Evolutionary conservation across 1,284 basidiomycete genomes (phyloP), one percentile per base, ranked within the genome.

Genomic region (Irpex sp.): DNA sequence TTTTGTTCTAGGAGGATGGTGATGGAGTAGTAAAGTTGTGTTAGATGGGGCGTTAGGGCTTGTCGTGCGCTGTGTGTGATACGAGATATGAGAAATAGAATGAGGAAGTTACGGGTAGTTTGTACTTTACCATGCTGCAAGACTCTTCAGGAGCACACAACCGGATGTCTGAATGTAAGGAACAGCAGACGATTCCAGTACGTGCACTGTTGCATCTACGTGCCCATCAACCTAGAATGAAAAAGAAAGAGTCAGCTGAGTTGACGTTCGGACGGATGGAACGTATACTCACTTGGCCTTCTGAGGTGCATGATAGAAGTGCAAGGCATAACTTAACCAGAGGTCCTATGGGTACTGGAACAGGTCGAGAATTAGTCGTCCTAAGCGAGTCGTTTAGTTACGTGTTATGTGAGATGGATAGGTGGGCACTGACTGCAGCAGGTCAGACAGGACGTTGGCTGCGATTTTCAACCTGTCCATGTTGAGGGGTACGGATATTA

Each of bases 331-430:
- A 78, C 53, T 77, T 74, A n/a, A 80, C 74, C 16, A 90, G 65
- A 42, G 76, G 67, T 5, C 91, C 91, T 12, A 93, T 69, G 0
- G 94, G 91, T 2, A 96, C 70, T 52, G 84, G 80, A 1, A 96
- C 87, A 7, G 91, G 84, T 16, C 92, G 83, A 51, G 79, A 74
- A 2, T 81, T 83, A 0, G 82, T 75, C 12, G 83, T 78, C 56
- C 90, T 91, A 16, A 37, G 28, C 28, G 2, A 7, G 1, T 33
- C 28, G 28, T 33, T 33, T 33, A 33, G 28, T 33, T 33, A 7
- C 6, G 7, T 7, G 28, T 33, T 7, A 33, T 33, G 28, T 33
- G 1, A 33, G 21, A 14, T 4, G 16, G 56, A 7, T 18, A 0
- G 53, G 19, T 47, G 63, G 61, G 51, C 66, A 84, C 85, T 74